A percentile compares a stretch with the other conserved stretches of the same genome.
Evolutionary conservation across 345 rosid species (phyloP).

Genomic region (Geranium rotundifolium): DNA sequence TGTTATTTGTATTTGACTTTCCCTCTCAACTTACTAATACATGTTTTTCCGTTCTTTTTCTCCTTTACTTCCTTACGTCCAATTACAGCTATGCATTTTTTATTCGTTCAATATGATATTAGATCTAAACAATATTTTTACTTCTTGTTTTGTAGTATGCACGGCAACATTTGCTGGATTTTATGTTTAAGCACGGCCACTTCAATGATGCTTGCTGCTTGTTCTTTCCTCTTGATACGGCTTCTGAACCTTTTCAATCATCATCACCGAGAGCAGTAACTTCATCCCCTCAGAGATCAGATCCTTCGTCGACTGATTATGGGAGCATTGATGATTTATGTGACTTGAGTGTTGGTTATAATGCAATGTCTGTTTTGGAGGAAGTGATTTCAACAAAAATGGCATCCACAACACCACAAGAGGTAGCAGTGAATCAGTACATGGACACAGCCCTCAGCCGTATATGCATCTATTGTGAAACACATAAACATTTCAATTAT

Average conservation of each 20-base stretch:
- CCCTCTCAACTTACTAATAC: background rate
- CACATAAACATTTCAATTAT: constrained; percentile 78
- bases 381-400: constrained; percentile 68
- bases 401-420: constrained; percentile 46
- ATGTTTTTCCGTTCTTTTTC: background rate
- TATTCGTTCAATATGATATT: background rate
- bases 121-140: background rate
- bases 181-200: constrained; percentile 88
- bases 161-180: constrained; percentile 71
- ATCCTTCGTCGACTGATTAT: constrained; percentile 82
- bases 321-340: constrained; percentile 88
- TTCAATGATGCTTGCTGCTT: constrained; percentile 66
- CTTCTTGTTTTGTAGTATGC: constrained; percentile 57
- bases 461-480: constrained; percentile 77
- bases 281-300: constrained; percentile 80
- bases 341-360: constrained; percentile 66
- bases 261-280: constrained; percentile 38
- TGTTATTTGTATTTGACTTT: background rate
- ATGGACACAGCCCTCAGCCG: constrained; percentile 58
- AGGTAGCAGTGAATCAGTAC: constrained; percentile 48
- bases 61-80: no score
- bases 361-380: constrained; percentile 71
- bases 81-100: no score
- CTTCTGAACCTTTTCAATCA: constrained; percentile 70
- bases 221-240: constrained; percentile 68